phyloP scores from a whole-genome alignment of 2,329 filamentous ascomycete species.

The Ceratocystis huliohia region DNA sequence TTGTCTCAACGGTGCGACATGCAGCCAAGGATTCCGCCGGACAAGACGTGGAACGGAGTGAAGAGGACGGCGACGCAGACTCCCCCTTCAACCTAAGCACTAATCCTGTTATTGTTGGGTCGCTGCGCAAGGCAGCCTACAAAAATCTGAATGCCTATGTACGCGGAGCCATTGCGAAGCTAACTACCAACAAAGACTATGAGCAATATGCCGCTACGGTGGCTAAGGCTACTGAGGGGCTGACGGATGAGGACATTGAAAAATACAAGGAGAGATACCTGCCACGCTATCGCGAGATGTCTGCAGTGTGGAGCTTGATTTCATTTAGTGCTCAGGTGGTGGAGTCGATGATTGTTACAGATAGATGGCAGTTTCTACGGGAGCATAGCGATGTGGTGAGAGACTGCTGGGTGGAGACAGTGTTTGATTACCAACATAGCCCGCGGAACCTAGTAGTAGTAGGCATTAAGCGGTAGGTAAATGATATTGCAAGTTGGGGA shows the following conservation, averaged over 20 bases:
- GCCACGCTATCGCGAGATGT: constrained; percentile 64
- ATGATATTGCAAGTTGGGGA: neutral
- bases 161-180: constrained; percentile 64
- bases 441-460: constrained; percentile 89
- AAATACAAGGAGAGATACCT: constrained; percentile 54
- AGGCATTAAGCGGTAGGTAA: constrained; percentile 56
- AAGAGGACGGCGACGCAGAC: constrained; percentile 21
- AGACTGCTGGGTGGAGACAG: constrained; percentile 79
- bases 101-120: constrained; percentile 75
- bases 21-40: constrained; percentile 11
- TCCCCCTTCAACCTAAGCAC: constrained; percentile 47
- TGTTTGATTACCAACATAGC: constrained; percentile 78
- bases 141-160: constrained; percentile 63
- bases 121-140: constrained; percentile 69
- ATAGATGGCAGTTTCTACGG: constrained; percentile 74
- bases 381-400: constrained; percentile 61
- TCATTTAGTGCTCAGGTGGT: constrained; percentile 83
- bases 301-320: constrained; percentile 88
- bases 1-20: constrained; percentile 51
- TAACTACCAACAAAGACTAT: constrained; percentile 47
- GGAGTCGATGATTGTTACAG: constrained; percentile 79
- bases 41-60: constrained; percentile 25
- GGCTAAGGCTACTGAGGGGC: constrained; percentile 47
- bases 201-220: constrained; percentile 49
- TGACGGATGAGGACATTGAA: constrained; percentile 65